Base-by-base conservation (phyloP, 352 stramenopile species). In the Globisporangium rhizosaccharum region DNA sequence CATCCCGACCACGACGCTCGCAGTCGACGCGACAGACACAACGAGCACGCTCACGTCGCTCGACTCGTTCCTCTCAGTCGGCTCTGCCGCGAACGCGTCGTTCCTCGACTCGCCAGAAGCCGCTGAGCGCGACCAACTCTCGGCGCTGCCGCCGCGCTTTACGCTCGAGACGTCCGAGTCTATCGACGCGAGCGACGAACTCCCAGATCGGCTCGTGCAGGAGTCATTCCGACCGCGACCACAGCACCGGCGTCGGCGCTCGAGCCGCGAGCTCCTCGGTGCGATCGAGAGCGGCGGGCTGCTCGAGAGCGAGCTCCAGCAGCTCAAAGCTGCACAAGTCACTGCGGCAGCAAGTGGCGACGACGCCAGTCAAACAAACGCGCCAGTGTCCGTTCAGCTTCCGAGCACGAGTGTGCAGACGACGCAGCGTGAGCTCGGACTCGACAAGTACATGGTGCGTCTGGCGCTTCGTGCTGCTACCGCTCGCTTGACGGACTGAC, bases 371-470 rank as follows among this genome's bases (percentile, higher is more conserved):
- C 44, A 14, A 17, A 5, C 44, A 6, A 3, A 39, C 33, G 33
- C 33, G 8, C 33, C 33, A 39, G 10, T 39, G 33, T 39, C 33
- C 33, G 10, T 12, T 39, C 33, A 8, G 33, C 33, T 10, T 39
- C 33, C 5, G 33, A 63, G 30, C 54, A 45, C 11, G 58, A 66
- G 23, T 7, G 20, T 9, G 17, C 49, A 54, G 51, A 9, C 76
- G 39, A 87, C 71, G 6, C 76, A 87, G 42, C 74, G 70, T 41
- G 82, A 92, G 41, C 76, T 88, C 30, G 65, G 66, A 5, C 61
- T 92, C 50, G 82, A 87, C 65, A 82, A 81, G 62, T 84, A 86
- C 59, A 88, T 92, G 82, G 82, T 92, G 77, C 57, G 69, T 44
- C 36, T 30, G 37, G 14, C 6, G 47, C 42, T 20, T 25, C 10